Evolutionary conservation across 768 basidiomycete genomes (phyloP), one percentile per base, ranked within the genome.

Genomic region (Xerocomellus chrysenteron): DNA sequence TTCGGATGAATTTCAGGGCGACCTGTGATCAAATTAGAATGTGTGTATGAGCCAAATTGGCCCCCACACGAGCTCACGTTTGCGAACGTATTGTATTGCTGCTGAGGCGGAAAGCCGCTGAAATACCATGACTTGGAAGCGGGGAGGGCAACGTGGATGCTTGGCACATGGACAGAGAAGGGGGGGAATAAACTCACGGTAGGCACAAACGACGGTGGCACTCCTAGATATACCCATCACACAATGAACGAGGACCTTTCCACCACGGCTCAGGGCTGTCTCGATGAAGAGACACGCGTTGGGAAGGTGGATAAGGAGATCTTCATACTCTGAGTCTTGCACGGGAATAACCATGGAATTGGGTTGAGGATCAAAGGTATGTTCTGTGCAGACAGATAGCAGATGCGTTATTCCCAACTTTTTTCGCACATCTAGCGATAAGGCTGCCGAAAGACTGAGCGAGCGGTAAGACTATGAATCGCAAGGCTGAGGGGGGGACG

Each of bases 141-240:
- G 26, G 44, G n/a, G 40, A 13, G 17, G 41, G 36, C 10, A 39
- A 40, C 19, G 58, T 54, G 44, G 24, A 50, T 56, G 19, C 4
- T 39, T 33, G 43, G 19, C 33, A 60, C 47, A 45, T 32, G 45
- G 35, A 43, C 33, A 52, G 35, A 56, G 52, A 36, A 37, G 21
- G 21, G 21, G 30, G 33, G 13, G 14, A 24, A 47, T 10, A 24
- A 16, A 75, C 81, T 71, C 66, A 83, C 80, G 66, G 65, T 79
- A 85, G 16, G 82, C 83, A 48, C 78, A 80, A 26, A 84, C 74
- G 26, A 82, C 80, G 10, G 87, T 83, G 39, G 82, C 75, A 59
- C 87, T 88, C 58, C 88, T 76, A 0, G 86, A 90, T 9, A 90
- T 71, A 6, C 88, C 89, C 82, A 88, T 86, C 11, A 84, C 74